These are phyloP conservation scores for Fusarium keratoplasticum DNA, from an alignment of 2,329 filamentous ascomycete genomes.

Conservation along the genomic window DNA sequence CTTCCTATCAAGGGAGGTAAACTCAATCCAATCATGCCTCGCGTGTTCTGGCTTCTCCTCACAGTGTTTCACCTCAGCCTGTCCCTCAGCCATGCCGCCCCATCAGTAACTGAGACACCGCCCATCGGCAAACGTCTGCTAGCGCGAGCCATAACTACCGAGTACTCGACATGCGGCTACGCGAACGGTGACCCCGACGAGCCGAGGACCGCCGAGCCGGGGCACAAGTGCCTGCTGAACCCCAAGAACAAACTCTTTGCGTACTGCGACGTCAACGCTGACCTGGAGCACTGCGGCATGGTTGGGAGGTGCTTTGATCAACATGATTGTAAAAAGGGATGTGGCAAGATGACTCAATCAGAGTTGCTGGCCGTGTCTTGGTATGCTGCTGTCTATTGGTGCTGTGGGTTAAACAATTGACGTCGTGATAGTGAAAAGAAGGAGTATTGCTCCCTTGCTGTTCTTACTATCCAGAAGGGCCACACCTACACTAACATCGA, in stretches of 20 bases:
- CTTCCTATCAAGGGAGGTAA: background rate
- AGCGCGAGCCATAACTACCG: constrained; percentile 17
- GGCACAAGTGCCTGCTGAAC: constrained; percentile 51
- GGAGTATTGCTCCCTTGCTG: constrained; percentile 49
- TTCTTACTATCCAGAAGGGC: constrained; percentile 47
- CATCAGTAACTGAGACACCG: constrained; percentile 20
- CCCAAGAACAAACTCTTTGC: constrained; percentile 49
- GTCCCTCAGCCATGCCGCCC: background rate
- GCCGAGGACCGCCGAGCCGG: constrained; percentile 45
- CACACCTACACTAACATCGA: constrained; percentile 52
- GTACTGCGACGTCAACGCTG: constrained; percentile 46
- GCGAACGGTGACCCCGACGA: constrained; percentile 43
- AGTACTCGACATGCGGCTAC: constrained; percentile 45
- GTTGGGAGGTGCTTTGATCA: constrained; percentile 51
- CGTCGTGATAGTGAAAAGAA: background rate
- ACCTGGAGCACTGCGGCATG: constrained; percentile 45
- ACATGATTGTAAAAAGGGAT: constrained; percentile 47
- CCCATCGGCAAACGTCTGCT: background rate
- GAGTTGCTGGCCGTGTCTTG: constrained; percentile 50
- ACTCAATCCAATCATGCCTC: constrained; percentile 5
- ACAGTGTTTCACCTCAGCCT: constrained; percentile 21
- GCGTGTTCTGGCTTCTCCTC: background rate
- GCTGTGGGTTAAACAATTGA: background rate
- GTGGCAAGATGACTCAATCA: constrained; percentile 38
- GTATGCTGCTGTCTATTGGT: constrained; percentile 30